Evolutionary conservation across 306 rosid species (phyloP).

Genomic region (Vicia villosa): DNA sequence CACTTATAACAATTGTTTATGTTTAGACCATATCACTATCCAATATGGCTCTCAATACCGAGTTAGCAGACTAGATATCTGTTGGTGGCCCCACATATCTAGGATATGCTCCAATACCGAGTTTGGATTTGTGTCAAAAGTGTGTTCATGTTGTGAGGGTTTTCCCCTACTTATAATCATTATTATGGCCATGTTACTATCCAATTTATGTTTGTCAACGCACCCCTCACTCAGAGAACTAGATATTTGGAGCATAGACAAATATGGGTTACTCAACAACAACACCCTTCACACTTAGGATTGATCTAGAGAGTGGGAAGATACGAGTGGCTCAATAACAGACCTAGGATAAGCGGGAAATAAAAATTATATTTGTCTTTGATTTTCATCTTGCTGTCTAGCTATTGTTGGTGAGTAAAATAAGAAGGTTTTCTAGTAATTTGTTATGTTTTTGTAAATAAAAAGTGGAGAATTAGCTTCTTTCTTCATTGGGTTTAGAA

Average conservation of each 20-base stretch:
- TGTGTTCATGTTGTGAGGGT: neutral
- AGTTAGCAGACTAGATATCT: neutral
- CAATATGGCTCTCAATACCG: neutral
- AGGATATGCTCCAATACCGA: neutral
- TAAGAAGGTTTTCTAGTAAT: conserved; percentile 14
- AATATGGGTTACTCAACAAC: too few species aligned
- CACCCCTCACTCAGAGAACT: too few species aligned
- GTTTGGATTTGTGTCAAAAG: neutral
- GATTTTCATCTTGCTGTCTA: neutral
- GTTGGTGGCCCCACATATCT: neutral
- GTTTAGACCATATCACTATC: neutral
- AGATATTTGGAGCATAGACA: too few species aligned
- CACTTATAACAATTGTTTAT: neutral
- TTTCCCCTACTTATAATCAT: too few species aligned
- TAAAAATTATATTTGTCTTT: neutral
- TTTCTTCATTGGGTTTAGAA: neutral
- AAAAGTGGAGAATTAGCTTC: neutral
- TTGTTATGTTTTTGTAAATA: conserved; percentile 1
- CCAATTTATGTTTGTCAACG: too few species aligned
- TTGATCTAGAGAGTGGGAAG: neutral
- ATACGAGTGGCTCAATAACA: neutral
- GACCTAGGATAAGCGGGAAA: neutral
- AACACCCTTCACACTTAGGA: too few species aligned
- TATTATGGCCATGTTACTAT: too few species aligned
- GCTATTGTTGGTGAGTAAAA: neutral